A percentile compares a stretch with the other conserved stretches of the same genome.
Conservation (phyloP, 305 asterid species). For the Lippia alba region DNA sequence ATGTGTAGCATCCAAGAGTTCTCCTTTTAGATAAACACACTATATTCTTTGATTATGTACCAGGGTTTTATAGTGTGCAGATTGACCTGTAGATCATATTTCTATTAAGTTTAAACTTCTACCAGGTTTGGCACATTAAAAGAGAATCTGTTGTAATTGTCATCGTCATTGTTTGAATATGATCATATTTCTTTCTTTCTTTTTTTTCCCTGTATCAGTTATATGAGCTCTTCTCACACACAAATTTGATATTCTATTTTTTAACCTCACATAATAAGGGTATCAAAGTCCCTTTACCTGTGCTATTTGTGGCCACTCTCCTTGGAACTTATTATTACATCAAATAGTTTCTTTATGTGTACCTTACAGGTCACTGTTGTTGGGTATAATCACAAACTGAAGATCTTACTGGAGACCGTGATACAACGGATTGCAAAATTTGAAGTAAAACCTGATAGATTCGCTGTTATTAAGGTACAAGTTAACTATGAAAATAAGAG, state of each 20-base stretch:
- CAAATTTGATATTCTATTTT: slow-evolving; percentile 7
- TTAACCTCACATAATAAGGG: slow-evolving; percentile 10
- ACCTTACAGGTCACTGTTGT: slow-evolving; percentile 69
- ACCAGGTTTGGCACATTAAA: neutral
- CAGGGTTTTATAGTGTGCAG: neutral
- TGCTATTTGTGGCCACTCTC: slow-evolving; percentile 24
- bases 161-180: neutral
- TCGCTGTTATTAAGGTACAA: slow-evolving; percentile 87
- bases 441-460: slow-evolving; percentile 92
- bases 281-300: slow-evolving; percentile 12
- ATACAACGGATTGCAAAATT: slow-evolving; percentile 68
- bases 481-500: slow-evolving; percentile 23
- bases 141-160: neutral
- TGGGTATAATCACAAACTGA: slow-evolving; percentile 89
- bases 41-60: slow-evolving; percentile 7
- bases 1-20: neutral
- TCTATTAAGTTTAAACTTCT: neutral
- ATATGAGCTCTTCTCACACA: slow-evolving; percentile 9
- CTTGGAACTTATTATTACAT: slow-evolving; percentile 11
- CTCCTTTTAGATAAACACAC: neutral
- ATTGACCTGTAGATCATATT: neutral
- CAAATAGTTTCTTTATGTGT: slow-evolving; percentile 28
- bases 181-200: slow-evolving; percentile 3
- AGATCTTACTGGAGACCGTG: slow-evolving; percentile 78
- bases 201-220: slow-evolving; percentile 20